Evolutionary conservation across 2,329 filamentous ascomycete species (phyloP).

Genomic region (Akanthomyces muscarius): DNA sequence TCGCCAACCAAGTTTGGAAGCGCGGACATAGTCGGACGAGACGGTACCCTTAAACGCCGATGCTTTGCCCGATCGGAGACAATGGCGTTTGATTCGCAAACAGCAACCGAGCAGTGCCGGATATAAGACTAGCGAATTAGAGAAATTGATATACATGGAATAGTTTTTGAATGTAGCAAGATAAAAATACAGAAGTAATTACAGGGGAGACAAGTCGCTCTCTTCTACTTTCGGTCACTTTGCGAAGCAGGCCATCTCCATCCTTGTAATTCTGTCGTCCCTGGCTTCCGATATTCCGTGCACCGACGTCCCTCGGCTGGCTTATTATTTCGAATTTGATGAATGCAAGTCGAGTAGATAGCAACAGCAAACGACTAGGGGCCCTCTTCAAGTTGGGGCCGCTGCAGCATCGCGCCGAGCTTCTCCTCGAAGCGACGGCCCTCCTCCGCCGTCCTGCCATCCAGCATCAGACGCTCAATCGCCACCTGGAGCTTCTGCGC

Average conservation of each 20-base stretch:
- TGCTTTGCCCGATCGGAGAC: not conserved
- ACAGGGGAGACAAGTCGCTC: not conserved
- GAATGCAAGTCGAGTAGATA: too few species aligned
- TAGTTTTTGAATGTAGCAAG: not conserved
- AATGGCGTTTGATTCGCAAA: not conserved
- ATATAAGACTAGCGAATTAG: not conserved
- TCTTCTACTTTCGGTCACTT: not conserved
- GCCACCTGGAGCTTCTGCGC: not conserved
- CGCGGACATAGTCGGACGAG: slow-evolving; percentile 3
- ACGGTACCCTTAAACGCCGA: not conserved
- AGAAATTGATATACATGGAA: not conserved
- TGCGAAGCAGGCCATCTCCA: not conserved
- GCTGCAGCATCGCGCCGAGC: not conserved
- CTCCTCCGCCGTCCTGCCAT: not conserved
- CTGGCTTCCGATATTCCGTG: not conserved
- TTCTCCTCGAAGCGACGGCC: not conserved
- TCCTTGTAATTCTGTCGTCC: not conserved
- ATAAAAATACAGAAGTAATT: not conserved
- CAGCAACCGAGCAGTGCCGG: not conserved
- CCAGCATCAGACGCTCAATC: not conserved
- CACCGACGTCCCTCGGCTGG: too few species aligned
- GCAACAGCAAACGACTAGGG: not conserved
- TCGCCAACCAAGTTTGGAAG: not conserved
- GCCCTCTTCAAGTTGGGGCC: not conserved
- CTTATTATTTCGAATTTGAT: too few species aligned